A percentile compares a stretch with the other conserved stretches of the same genome.
Evolutionary conservation across 2,329 filamentous ascomycete species (phyloP).

Genomic region (Diaporthe australafricana): DNA sequence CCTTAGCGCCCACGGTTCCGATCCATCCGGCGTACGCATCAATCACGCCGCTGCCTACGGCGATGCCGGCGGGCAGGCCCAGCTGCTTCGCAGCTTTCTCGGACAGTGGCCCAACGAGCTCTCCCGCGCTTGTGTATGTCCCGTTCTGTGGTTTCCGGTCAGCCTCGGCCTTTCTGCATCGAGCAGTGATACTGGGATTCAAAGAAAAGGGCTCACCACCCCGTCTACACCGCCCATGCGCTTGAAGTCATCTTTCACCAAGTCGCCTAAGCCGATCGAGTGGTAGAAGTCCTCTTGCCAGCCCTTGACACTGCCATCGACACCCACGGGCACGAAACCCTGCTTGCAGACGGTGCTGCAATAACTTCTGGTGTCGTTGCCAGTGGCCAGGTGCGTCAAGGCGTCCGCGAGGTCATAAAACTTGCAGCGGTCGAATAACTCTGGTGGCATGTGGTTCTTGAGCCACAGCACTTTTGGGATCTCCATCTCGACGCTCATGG

Average conservation of each 20-base stretch:
- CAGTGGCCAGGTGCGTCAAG: constrained; percentile 93
- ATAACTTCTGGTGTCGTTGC: constrained; percentile 90
- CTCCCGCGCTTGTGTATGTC: constrained; percentile 89
- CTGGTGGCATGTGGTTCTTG: constrained; percentile 96
- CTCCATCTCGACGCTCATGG: constrained; percentile 99
- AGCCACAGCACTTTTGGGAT: constrained; percentile 98
- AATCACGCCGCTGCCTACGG: constrained; percentile 95
- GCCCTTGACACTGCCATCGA: constrained; percentile 96
- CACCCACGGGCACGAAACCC: constrained; percentile 94
- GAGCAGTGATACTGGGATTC: constrained; percentile 30
- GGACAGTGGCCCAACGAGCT: constrained; percentile 86
- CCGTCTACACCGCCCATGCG: constrained; percentile 94
- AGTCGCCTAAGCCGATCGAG: constrained; percentile 86
- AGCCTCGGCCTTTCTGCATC: constrained; percentile 31
- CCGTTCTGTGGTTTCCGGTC: constrained; percentile 75
- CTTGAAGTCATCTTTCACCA: constrained; percentile 88
- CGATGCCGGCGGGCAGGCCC: constrained; percentile 86
- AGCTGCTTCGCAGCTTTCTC: constrained; percentile 86
- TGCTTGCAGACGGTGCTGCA: constrained; percentile 98
- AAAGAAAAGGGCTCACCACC: constrained; percentile 79
- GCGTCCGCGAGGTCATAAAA: constrained; percentile 97
- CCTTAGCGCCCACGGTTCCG: constrained; percentile 97
- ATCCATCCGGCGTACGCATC: constrained; percentile 99
- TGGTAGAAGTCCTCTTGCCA: constrained; percentile 97
- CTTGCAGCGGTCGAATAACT: constrained; percentile 92